Conservation (phyloP, 331 rosid genomes). For the Quercus tomentella region DNA sequence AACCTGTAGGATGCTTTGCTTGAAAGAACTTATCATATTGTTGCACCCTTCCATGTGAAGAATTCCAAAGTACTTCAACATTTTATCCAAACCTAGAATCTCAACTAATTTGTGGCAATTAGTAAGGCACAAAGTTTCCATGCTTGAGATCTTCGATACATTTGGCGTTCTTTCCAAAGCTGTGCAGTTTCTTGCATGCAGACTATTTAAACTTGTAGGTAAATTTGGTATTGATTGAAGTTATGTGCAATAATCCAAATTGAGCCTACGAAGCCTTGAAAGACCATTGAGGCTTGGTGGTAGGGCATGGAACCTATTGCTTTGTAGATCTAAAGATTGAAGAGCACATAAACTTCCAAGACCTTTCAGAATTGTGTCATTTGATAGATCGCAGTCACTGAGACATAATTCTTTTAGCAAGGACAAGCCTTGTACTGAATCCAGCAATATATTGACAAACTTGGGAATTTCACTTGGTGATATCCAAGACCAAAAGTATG, state of each 20-base stretch:
- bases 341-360: neutral
- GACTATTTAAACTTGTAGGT: neutral
- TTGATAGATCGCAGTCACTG: neutral
- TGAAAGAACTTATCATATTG: neutral
- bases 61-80: neutral
- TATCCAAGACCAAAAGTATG: slow-evolving; percentile 29
- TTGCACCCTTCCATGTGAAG: slow-evolving; percentile 25
- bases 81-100: slow-evolving; percentile 1
- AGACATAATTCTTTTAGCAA: neutral
- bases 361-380: neutral
- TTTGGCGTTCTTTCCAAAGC: neutral
- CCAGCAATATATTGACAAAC: neutral
- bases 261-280: slow-evolving; percentile 14
- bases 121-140: neutral
- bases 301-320: neutral
- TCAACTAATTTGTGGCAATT: neutral
- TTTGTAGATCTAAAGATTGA: neutral
- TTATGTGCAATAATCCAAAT: neutral
- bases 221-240: neutral
- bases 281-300: too few species aligned
- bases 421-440: neutral
- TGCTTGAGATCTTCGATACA: slow-evolving; percentile 1
- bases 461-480: slow-evolving; percentile 11
- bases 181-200: neutral
- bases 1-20: neutral